phyloP scores from a whole-genome alignment of 176 grass and related monocot genomes.

The Puccinellia tenuiflora region DNA sequence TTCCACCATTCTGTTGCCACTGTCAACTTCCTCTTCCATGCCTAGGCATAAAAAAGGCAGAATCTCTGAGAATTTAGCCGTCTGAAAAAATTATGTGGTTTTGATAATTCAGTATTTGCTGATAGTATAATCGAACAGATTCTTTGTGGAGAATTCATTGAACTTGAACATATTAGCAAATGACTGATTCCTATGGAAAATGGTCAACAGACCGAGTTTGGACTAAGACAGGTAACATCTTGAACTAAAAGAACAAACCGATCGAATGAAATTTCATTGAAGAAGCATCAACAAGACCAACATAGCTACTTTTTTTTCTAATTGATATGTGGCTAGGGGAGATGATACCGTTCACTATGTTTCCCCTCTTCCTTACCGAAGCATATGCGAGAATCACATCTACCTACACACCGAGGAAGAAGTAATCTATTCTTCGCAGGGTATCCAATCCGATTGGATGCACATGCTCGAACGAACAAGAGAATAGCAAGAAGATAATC shows the following conservation, averaged over 20 bases:
- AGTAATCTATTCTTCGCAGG: neutral
- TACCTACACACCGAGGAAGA: neutral
- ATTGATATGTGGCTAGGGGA: neutral
- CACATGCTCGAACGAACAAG: neutral
- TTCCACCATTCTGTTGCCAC: neutral
- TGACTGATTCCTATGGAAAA: neutral
- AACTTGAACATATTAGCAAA: neutral
- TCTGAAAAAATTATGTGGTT: neutral
- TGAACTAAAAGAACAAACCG: neutral
- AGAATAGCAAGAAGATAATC: neutral
- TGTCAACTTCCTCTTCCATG: neutral
- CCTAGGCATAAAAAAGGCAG: neutral
- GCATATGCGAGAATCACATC: neutral
- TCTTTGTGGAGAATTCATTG: neutral
- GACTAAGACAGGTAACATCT: neutral
- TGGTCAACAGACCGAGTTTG: neutral
- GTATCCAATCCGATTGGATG: neutral
- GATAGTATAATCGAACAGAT: too few species aligned
- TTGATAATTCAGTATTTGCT: neutral
- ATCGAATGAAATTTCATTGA: neutral
- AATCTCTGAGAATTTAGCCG: neutral
- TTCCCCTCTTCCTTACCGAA: neutral
- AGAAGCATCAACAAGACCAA: neutral
- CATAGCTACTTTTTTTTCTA: neutral
- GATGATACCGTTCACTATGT: neutral